A percentile compares a stretch with the other conserved stretches of the same genome.
These are phyloP conservation scores for Pisolithus thermaeus DNA, from an alignment of 1,284 basidiomycete species.

Conservation along the genomic window DNA sequence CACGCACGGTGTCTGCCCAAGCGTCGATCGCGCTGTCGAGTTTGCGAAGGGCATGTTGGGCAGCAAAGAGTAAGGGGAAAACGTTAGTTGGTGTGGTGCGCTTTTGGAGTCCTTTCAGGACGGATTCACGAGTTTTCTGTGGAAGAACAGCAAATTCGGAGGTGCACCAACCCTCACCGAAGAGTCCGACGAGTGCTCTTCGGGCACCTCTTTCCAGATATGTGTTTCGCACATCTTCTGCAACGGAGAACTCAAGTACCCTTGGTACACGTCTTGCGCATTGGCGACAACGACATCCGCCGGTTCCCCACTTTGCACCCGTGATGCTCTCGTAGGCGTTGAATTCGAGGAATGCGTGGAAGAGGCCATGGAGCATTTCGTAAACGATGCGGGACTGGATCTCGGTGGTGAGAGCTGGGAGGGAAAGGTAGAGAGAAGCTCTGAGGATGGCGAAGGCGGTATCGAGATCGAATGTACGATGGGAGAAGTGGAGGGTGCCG, in stretches of 20 bases:
- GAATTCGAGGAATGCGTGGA: conserved; percentile 75
- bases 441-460: conserved; percentile 90
- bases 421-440: conserved; percentile 75
- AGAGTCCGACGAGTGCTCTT: conserved; percentile 71
- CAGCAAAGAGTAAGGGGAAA: conserved; percentile 62
- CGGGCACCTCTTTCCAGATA: conserved; percentile 68
- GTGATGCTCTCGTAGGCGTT: conserved; percentile 69
- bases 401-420: conserved; percentile 74
- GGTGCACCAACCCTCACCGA: conserved; percentile 82
- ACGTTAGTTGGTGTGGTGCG: conserved; percentile 60
- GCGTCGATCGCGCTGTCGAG: conserved; percentile 49
- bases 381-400: conserved; percentile 76
- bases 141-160: conserved; percentile 70
- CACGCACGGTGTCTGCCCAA: conserved; percentile 63
- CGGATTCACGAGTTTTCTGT: conserved; percentile 56
- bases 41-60: conserved; percentile 57
- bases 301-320: conserved; percentile 66
- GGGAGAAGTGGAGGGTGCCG: conserved; percentile 89
- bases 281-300: conserved; percentile 75
- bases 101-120: conserved; percentile 68
- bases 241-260: conserved; percentile 73
- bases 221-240: conserved; percentile 70
- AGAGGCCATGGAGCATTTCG: conserved; percentile 86
- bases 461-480: conserved; percentile 87
- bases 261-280: conserved; percentile 75